These are phyloP conservation scores for Aspergillus fumigatus DNA, from an alignment of 2,329 filamentous ascomycete species.

Conservation along the genomic window DNA sequence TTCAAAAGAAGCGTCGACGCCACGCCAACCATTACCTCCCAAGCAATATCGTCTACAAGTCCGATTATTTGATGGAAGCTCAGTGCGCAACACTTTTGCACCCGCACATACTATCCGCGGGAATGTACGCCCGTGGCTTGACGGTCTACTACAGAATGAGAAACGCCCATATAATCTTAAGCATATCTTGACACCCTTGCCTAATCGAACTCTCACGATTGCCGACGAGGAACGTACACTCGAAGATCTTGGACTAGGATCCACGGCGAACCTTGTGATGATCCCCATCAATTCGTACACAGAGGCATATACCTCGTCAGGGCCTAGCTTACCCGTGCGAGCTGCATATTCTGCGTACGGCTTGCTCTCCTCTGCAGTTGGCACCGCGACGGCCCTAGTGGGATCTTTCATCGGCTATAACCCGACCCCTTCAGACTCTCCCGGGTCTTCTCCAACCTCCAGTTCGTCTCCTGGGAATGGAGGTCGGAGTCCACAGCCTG, in stretches of 20 bases:
- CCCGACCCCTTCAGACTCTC: constrained; percentile 12
- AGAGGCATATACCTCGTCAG: constrained; percentile 51
- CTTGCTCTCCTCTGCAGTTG: constrained; percentile 41
- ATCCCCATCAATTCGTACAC: constrained; percentile 63
- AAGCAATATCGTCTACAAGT: constrained; percentile 64
- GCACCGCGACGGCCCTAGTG: constrained; percentile 39
- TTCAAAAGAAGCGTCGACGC: constrained; percentile 3
- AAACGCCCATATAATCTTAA: constrained; percentile 74
- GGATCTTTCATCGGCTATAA: constrained; percentile 43
- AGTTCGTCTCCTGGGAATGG: constrained; percentile 6
- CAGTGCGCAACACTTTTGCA: constrained; percentile 67
- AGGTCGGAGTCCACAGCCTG: constrained; percentile 12
- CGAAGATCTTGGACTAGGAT: constrained; percentile 65
- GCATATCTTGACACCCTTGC: constrained; percentile 72
- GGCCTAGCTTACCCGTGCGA: constrained; percentile 36
- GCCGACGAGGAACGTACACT: constrained; percentile 69
- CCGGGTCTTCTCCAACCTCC: constrained; percentile 5
- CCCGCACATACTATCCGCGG: constrained; percentile 57
- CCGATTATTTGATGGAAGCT: constrained; percentile 77
- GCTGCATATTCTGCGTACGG: constrained; percentile 40
- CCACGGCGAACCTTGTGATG: constrained; percentile 78
- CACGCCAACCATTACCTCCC: constrained; percentile 17
- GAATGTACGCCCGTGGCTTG: constrained; percentile 74
- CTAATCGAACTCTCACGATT: constrained; percentile 68
- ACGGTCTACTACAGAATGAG: constrained; percentile 55